A percentile compares a stretch with the other conserved stretches of the same genome.
phyloP scores from a whole-genome alignment of 108 stramenopile species.

The Nannochloropsis gaditana region DNA sequence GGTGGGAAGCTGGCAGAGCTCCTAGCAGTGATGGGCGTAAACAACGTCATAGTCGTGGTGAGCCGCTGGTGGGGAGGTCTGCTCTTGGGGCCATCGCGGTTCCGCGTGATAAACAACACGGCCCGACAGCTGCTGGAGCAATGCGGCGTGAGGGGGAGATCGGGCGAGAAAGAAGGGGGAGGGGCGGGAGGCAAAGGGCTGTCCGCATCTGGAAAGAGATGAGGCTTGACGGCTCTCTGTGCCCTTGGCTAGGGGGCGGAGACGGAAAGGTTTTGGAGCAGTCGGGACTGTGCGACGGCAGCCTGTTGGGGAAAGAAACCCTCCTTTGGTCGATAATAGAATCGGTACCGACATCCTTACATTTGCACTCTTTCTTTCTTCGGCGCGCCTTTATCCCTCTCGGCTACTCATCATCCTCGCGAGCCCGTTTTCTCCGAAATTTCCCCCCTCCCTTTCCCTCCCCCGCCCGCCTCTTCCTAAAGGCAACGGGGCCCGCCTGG shows the following conservation, averaged over 20 bases:
- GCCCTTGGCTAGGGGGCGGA: no score
- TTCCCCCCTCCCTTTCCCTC: constrained; percentile 20
- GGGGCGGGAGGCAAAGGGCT: neutral
- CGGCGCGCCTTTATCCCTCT: neutral
- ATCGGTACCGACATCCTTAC: neutral
- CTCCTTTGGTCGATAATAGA: no score
- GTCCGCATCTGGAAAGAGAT: no score
- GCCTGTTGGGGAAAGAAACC: no score
- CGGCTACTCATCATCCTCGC: neutral
- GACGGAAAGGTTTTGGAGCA: no score
- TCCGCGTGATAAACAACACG: constrained; percentile 50
- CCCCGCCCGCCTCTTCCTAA: constrained; percentile 37
- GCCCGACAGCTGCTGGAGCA: constrained; percentile 39
- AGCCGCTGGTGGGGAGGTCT: constrained; percentile 45
- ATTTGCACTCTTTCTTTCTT: neutral
- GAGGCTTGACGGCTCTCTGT: no score
- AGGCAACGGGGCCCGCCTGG: constrained; percentile 25
- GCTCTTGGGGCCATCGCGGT: constrained; percentile 44
- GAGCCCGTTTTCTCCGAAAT: neutral
- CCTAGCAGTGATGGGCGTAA: constrained; percentile 43
- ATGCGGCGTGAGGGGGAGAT: neutral
- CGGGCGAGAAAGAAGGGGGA: neutral
- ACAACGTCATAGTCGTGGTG: constrained; percentile 48
- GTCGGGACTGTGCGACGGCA: no score
- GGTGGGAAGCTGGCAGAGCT: constrained; percentile 46